Evolutionary conservation across 352 stramenopile genomes (phyloP).

Genomic region (Phytophthora citricola): DNA sequence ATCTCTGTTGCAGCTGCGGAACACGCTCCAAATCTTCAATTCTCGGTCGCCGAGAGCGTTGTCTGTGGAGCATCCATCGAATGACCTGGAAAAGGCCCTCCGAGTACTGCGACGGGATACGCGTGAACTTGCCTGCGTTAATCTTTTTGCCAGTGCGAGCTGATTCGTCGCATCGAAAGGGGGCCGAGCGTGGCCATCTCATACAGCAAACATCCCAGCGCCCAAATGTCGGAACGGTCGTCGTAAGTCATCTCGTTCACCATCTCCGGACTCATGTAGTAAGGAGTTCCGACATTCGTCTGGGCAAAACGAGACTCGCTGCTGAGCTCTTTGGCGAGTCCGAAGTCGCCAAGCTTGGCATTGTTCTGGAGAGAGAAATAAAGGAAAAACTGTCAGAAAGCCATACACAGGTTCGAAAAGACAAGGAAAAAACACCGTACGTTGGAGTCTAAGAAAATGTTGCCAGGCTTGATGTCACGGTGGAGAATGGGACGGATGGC

Average conservation of each 20-base stretch:
- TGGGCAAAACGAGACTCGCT: conserved; percentile 91
- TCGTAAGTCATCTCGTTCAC: conserved; percentile 94
- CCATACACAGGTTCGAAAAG: neutral
- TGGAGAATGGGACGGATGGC: conserved; percentile 87
- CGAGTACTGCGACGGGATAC: conserved; percentile 92
- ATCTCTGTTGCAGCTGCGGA: conserved; percentile 79
- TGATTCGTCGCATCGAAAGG: conserved; percentile 94
- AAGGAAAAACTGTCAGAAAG: conserved; percentile 14
- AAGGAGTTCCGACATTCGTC: conserved; percentile 93
- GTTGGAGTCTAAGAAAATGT: conserved; percentile 93
- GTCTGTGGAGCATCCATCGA: conserved; percentile 90
- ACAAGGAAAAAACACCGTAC: conserved; percentile 47
- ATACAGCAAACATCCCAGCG: conserved; percentile 91
- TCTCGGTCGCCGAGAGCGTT: conserved; percentile 79
- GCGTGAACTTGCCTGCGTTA: conserved; percentile 91
- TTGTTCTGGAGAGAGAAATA: conserved; percentile 67
- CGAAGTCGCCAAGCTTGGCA: conserved; percentile 93
- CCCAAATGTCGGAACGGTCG: conserved; percentile 93
- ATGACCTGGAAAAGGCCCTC: conserved; percentile 92
- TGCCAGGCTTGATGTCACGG: conserved; percentile 93
- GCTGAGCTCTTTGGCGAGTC: conserved; percentile 90
- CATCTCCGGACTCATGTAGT: conserved; percentile 95
- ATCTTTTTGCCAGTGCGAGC: conserved; percentile 94
- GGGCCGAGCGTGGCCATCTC: conserved; percentile 90
- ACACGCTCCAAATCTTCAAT: conserved; percentile 89